Conservation (phyloP, 805 yeast species). For the Saturnispora dispora region DNA sequence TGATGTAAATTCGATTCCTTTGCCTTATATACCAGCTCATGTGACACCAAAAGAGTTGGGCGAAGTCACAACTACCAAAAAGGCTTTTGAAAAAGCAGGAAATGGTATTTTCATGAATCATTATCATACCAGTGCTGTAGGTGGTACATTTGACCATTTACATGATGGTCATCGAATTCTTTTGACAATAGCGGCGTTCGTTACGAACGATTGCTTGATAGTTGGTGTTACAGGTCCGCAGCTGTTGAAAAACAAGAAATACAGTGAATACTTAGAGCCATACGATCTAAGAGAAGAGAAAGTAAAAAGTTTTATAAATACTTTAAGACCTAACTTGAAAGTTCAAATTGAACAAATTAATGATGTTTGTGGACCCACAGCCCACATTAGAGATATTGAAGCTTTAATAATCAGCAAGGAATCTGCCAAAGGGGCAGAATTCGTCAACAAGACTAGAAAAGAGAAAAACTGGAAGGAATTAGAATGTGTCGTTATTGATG, state of each 20-base stretch:
- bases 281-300: constrained; percentile 40
- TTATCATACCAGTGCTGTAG: constrained; percentile 44
- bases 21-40: background rate
- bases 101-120: background rate
- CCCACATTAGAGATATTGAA: constrained; percentile 59
- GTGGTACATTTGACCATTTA: constrained; percentile 95
- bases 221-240: constrained; percentile 79
- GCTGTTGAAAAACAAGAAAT: constrained; percentile 67
- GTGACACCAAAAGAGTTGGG: background rate
- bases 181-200: constrained; percentile 59
- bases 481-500: constrained; percentile 44
- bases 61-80: background rate
- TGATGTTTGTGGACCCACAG: constrained; percentile 95
- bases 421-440: constrained; percentile 63
- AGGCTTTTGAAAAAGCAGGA: background rate
- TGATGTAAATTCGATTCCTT: background rate
- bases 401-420: constrained; percentile 77
- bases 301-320: constrained; percentile 42
- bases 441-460: constrained; percentile 56
- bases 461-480: constrained; percentile 47
- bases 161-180: constrained; percentile 93
- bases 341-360: constrained; percentile 54
- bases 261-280: constrained; percentile 51
- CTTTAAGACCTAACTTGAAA: constrained; percentile 36
- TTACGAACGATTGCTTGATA: constrained; percentile 47